Evolutionary conservation across 2,329 filamentous ascomycete species (phyloP).

Genomic region (Clonostachys chloroleuca): DNA sequence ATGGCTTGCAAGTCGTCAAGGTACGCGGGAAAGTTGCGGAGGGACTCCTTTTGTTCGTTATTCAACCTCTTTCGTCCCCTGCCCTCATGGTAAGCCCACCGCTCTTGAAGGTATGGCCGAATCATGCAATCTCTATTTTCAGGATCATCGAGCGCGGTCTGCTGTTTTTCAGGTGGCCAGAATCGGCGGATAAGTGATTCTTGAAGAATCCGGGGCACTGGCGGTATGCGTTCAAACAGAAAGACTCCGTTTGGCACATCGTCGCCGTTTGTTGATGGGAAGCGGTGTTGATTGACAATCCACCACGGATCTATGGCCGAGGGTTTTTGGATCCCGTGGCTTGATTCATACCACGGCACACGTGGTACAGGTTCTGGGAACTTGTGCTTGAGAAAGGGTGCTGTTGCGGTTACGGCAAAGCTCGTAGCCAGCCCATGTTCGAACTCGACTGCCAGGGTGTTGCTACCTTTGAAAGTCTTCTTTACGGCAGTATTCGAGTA

Average conservation of each 20-base stretch:
- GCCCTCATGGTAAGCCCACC: constrained; percentile 3
- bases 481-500: constrained; percentile 3
- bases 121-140: constrained; percentile 7
- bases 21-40: constrained; percentile 5
- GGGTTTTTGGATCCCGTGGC: constrained; percentile 3
- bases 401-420: constrained; percentile 4
- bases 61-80: constrained; percentile 4
- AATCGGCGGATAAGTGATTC: constrained; percentile 4
- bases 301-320: constrained; percentile 3
- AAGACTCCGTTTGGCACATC: constrained; percentile 5
- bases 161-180: constrained; percentile 1
- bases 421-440: constrained; percentile 3
- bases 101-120: constrained; percentile 4
- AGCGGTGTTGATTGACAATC: constrained; percentile 1
- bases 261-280: constrained; percentile 5
- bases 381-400: constrained; percentile 1
- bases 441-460: constrained; percentile 3
- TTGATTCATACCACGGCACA: constrained; percentile 5
- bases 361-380: constrained; percentile 3
- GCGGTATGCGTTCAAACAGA: constrained; percentile 5
- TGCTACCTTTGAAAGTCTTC: constrained; percentile 5
- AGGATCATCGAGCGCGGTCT: constrained; percentile 1
- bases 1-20: constrained; percentile 4
- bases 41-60: constrained; percentile 5
- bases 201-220: constrained; percentile 3